phyloP scores from a whole-genome alignment of 108 stramenopile species.

The Chaetoceros tenuissimus region DNA sequence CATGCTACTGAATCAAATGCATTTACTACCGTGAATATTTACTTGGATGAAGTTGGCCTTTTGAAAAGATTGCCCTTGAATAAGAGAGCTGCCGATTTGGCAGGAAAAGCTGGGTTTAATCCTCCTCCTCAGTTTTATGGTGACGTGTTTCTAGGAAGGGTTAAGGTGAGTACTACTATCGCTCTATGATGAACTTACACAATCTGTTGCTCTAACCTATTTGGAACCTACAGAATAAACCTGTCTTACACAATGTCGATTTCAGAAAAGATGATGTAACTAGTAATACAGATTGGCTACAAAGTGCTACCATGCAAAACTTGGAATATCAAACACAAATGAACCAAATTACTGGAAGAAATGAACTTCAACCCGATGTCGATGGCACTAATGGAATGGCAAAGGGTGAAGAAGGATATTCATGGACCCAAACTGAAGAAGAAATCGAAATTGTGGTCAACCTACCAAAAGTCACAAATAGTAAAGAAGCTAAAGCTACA shows the following conservation, averaged over 20 bases:
- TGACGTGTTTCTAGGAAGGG: conserved; percentile 69
- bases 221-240: conserved; percentile 1
- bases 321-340: conserved; percentile 44
- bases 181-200: neutral
- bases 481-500: conserved; percentile 8
- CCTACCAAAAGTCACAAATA: conserved; percentile 16
- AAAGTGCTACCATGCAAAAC: conserved; percentile 55
- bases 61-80: conserved; percentile 65
- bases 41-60: conserved; percentile 80
- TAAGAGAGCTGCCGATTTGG: conserved; percentile 39
- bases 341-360: conserved; percentile 44
- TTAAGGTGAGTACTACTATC: conserved; percentile 5
- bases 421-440: conserved; percentile 66
- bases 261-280: conserved; percentile 34
- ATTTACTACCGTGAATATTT: conserved; percentile 55
- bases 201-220: neutral
- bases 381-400: conserved; percentile 62
- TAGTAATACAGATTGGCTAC: conserved; percentile 52
- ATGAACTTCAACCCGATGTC: conserved; percentile 27
- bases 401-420: conserved; percentile 38
- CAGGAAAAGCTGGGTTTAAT: conserved; percentile 45
- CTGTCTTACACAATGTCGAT: conserved; percentile 36
- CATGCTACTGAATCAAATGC: conserved; percentile 55
- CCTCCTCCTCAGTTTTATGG: conserved; percentile 83
- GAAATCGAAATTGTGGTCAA: conserved; percentile 52